phyloP scores from a whole-genome alignment of 2,329 filamentous ascomycete species.

The Venturia carpophila region DNA sequence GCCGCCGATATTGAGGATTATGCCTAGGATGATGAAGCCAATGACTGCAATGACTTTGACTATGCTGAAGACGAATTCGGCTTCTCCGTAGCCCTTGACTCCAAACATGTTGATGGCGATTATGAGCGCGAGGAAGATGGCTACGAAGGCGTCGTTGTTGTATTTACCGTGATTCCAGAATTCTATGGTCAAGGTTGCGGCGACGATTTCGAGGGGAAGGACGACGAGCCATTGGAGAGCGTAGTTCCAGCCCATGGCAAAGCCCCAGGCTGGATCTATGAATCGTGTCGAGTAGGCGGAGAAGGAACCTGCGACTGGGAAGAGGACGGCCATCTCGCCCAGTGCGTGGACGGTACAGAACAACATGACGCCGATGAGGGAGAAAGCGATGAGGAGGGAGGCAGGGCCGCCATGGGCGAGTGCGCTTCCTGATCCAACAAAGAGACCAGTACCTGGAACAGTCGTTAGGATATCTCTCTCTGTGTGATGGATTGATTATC shows the following conservation, averaged over 20 bases:
- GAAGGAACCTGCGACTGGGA: conserved; percentile 87
- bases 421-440: conserved; percentile 44
- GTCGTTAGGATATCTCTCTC: neutral
- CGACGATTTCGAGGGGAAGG: conserved; percentile 77
- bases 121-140: conserved; percentile 70
- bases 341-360: conserved; percentile 88
- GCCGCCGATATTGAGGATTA: conserved; percentile 78
- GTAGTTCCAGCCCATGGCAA: conserved; percentile 96
- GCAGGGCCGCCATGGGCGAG: conserved; percentile 68
- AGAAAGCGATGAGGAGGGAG: conserved; percentile 68
- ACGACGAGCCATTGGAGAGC: conserved; percentile 81
- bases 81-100: conserved; percentile 55
- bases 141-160: conserved; percentile 68
- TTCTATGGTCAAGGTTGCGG: conserved; percentile 73
- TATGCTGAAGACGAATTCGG: conserved; percentile 79
- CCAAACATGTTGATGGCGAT: conserved; percentile 80
- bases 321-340: conserved; percentile 83
- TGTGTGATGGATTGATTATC: neutral
- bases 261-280: conserved; percentile 87
- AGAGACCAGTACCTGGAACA: conserved; percentile 53
- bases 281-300: conserved; percentile 88
- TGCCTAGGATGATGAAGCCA: conserved; percentile 62
- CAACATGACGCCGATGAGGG: conserved; percentile 75
- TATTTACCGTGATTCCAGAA: conserved; percentile 62
- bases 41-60: conserved; percentile 74